Base-by-base conservation (phyloP, 2,329 filamentous ascomycete species). In the Pseudogymnoascus sp. region DNA sequence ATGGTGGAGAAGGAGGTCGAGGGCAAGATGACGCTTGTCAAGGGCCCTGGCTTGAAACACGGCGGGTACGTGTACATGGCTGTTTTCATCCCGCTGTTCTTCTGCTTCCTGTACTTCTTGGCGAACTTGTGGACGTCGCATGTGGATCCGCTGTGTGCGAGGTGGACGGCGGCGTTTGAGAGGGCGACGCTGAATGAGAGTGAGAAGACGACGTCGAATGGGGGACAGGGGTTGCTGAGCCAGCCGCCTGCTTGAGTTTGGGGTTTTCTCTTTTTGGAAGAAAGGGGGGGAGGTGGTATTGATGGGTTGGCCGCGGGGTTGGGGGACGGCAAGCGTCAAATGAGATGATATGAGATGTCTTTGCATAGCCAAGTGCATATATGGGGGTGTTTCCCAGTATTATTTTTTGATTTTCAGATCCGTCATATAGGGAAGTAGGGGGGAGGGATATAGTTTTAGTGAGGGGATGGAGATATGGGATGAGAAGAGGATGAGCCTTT, bases 81-180 rank as follows among this genome's bases (percentile, higher is more conserved):
- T 28, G 67, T 78, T 6, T 72, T 73, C 55, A 64, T 80, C 19
- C 71, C 76, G 0, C 70, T 80, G 61, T 82, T 78, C 76, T 75
- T 82, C 39, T 75, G 76, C 0, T 72, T 82, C 23, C 71, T 80
- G 55, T 81, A 82, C 62, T 74, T 71, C 7, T 67, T 72, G 11
- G 79, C 79, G 2, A 75, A 79, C 67, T 67, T 79, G 0, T 85
- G 82, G 82, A 82, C 79, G 11, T 75, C 72, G 4, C 79, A 81
- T 55, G 77, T 85, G 16, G 82, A 85, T 68, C 80, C 81, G 0
- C 78, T 76, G 68, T 83, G 78, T 64, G 77, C 75, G 11, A 71
- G 70, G 25, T 63, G 77, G n/a, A 80, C 79, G 1, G 75, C 79
- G 67, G 74, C 64, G 36, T 65, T 71, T 60, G 70, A 72, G 30